phyloP scores from a whole-genome alignment of 2,329 filamentous ascomycete species.

The Zasmidium angulare region DNA sequence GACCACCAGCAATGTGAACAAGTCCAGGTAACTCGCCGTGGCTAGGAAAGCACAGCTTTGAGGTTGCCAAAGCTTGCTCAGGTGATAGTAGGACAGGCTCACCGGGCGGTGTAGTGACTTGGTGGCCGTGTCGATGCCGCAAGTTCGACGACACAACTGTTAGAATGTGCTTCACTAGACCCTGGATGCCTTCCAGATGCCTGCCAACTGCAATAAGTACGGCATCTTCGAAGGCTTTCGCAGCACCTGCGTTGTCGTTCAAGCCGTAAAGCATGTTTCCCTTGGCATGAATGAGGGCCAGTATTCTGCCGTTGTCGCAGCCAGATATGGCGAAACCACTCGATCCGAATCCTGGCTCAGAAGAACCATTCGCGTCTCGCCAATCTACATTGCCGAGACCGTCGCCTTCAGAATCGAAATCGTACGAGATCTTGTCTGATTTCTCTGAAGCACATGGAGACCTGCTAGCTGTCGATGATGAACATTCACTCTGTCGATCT shows the following conservation, averaged over 20 bases:
- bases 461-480: constrained; percentile 51
- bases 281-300: constrained; percentile 93
- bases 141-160: constrained; percentile 55
- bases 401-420: constrained; percentile 51
- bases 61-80: constrained; percentile 78
- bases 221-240: constrained; percentile 89
- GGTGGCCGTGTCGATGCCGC: constrained; percentile 31
- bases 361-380: constrained; percentile 41
- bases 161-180: constrained; percentile 77
- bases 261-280: constrained; percentile 96
- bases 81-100: constrained; percentile 78
- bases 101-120: constrained; percentile 32
- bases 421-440: constrained; percentile 58
- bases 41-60: constrained; percentile 75
- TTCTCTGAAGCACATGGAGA: constrained; percentile 55
- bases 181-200: constrained; percentile 67
- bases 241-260: constrained; percentile 77
- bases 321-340: constrained; percentile 84
- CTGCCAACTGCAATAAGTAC: constrained; percentile 83
- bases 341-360: constrained; percentile 63
- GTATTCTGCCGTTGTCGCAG: constrained; percentile 85
- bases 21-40: constrained; percentile 79
- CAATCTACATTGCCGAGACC: constrained; percentile 36
- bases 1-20: constrained; percentile 55
- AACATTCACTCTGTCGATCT: constrained; percentile 60